A percentile compares a stretch with the other conserved stretches of the same genome.
Conservation (phyloP, 768 basidiomycete species). For the Cystofilobasidium macerans region DNA sequence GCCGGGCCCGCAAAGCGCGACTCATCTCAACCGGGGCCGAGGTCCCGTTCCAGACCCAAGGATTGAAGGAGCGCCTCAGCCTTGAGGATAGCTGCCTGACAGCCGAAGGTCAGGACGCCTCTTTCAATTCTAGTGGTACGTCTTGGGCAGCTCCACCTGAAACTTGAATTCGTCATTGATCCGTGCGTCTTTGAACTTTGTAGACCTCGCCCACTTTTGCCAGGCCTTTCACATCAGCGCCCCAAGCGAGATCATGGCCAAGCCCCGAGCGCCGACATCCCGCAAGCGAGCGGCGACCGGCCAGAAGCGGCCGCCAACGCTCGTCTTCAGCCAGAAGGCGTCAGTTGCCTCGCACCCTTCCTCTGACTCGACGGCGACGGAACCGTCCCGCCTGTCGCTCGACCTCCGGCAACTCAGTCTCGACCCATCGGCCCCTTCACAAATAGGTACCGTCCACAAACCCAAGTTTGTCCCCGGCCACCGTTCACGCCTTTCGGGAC, state of each 20-base stretch:
- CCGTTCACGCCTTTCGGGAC: constrained; percentile 6
- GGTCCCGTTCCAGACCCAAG: background rate
- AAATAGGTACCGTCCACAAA: background rate
- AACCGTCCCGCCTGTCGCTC: constrained; percentile 5
- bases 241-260: background rate
- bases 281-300: background rate
- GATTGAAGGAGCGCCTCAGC: constrained; percentile 6
- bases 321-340: background rate
- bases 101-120: constrained; percentile 12
- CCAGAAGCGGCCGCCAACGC: background rate
- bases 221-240: background rate
- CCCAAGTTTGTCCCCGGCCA: constrained; percentile 7
- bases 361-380: background rate
- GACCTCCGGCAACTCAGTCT: constrained; percentile 11
- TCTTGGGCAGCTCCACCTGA: no score
- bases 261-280: background rate
- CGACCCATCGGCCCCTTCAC: background rate
- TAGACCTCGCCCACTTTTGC: constrained; percentile 13
- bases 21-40: background rate
- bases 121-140: constrained; percentile 9
- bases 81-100: constrained; percentile 12
- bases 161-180: no score
- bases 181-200: background rate
- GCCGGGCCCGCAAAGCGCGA: constrained; percentile 9
- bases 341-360: constrained; percentile 4